A percentile compares a stretch with the other conserved stretches of the same genome.
These are phyloP conservation scores for Ophiorrhiza pumila DNA, from an alignment of 257 asterid genomes.

Conservation along the genomic window DNA sequence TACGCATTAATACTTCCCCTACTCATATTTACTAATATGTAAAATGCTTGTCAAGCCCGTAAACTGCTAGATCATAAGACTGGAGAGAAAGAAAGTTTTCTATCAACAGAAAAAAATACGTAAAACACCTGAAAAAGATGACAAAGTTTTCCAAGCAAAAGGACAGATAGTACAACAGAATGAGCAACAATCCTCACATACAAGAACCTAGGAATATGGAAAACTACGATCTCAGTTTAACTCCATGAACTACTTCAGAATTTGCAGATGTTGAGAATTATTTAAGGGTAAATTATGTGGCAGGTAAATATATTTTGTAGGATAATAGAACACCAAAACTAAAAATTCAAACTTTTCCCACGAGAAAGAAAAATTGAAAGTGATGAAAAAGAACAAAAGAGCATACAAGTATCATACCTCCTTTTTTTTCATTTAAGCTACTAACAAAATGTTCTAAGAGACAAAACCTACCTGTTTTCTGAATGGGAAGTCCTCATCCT, in stretches of 20 bases:
- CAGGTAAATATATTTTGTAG: background rate
- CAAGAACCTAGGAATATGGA: background rate
- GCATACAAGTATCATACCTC: background rate
- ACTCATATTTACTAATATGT: background rate
- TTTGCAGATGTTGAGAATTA: background rate
- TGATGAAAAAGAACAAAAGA: background rate
- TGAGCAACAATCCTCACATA: background rate
- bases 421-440: background rate
- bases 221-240: background rate
- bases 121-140: background rate
- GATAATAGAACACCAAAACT: background rate
- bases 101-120: background rate
- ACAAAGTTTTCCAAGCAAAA: background rate
- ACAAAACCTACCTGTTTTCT: slow-evolving; percentile 62
- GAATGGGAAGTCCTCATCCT: slow-evolving; percentile 71
- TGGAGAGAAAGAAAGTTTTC: background rate
- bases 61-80: background rate
- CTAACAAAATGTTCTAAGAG: background rate
- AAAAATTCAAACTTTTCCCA: background rate
- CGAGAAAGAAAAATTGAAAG: background rate
- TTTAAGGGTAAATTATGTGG: background rate
- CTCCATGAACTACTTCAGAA: background rate
- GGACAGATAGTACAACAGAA: background rate
- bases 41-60: background rate
- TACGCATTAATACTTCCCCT: background rate